Percentiles rank a stretch among this genome's conserved stretches.
Conservation (phyloP, 352 stramenopile species). For the Pythium dissimile region DNA sequence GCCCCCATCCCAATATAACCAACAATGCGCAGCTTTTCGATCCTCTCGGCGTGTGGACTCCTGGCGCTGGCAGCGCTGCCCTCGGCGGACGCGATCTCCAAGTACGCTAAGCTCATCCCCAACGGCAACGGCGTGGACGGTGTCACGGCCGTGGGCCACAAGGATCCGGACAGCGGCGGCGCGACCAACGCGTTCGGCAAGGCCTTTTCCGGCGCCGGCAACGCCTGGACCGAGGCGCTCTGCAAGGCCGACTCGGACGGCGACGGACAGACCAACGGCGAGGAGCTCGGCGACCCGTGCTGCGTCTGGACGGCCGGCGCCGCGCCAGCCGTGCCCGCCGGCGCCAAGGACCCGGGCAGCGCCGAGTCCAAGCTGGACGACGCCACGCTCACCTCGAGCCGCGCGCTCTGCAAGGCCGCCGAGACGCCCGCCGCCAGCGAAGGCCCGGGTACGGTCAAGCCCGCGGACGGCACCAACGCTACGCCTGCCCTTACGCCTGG, state of each 20-base stretch:
- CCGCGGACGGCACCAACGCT: slow-evolving; percentile 7
- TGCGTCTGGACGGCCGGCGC: slow-evolving; percentile 31
- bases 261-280: slow-evolving; percentile 52
- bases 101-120: slow-evolving; percentile 24
- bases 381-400: slow-evolving; percentile 7
- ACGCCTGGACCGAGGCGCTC: slow-evolving; percentile 28
- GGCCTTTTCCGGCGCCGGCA: slow-evolving; percentile 22
- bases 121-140: slow-evolving; percentile 17
- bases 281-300: slow-evolving; percentile 58
- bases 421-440: neutral
- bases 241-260: slow-evolving; percentile 47
- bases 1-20: too few relatives aligned
- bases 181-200: slow-evolving; percentile 32
- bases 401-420: slow-evolving; percentile 7
- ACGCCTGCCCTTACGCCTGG: slow-evolving; percentile 15
- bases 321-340: slow-evolving; percentile 12
- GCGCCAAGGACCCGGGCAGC: slow-evolving; percentile 18
- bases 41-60: slow-evolving; percentile 12
- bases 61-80: slow-evolving; percentile 3
- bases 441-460: slow-evolving; percentile 13
- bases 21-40: slow-evolving; percentile 5
- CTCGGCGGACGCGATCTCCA: slow-evolving; percentile 2
- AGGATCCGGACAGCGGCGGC: slow-evolving; percentile 6
- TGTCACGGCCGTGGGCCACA: slow-evolving; percentile 24
- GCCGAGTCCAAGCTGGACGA: slow-evolving; percentile 20